Base-by-base conservation (phyloP, 495 filamentous ascomycete species). In the Hypoxylon trugodes region DNA sequence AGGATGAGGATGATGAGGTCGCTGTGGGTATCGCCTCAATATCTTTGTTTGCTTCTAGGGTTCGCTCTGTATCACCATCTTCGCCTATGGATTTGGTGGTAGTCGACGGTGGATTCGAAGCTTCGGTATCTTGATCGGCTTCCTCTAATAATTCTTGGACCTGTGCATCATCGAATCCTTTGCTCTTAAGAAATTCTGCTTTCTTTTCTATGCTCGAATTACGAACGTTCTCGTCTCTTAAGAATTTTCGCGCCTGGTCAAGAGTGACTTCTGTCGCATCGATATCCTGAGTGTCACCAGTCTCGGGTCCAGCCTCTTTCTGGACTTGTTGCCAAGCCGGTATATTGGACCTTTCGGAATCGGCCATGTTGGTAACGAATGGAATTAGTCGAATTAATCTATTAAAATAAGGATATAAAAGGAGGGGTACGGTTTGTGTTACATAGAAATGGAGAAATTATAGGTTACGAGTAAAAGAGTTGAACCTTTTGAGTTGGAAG, bases 201-300 rank as follows among this genome's bases (percentile, higher is more conserved):
- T 96, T 95, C 73, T 86, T 86, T 47, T 90, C 88, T 38, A 81
- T 79, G 1, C 89, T 79, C 7, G 89, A 85, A 69, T 88, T 78
- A 25, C 84, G 83, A 40, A 96, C 90, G n/a, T 81, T 82, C 6
- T 90, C 86, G 52, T 93, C 89, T 36, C 90, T 77, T n/a, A 98
- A 84, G 69, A 97, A 97, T 53, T 81, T 87, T 28, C 82, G 77
- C 15, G 92, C 92, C 69, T 91, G 86, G 13, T 91, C 85, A 13
- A 94, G 69, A 8, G 89, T 69, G 47, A 71, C 68, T 13, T 71
- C 71, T 16, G 67, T 50, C 16, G 68, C 50, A 53, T 72, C 58
- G 61, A 41, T 9, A 33, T 64, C 50, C 10, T 60, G 51, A 16
- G 61, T 21, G 9, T 25, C 21, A 22, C 25, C 37, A 5, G 54